A percentile compares a stretch with the other conserved stretches of the same genome.
phyloP scores from a whole-genome alignment of 108 stramenopile species.

The Discostella stelligeroides region DNA sequence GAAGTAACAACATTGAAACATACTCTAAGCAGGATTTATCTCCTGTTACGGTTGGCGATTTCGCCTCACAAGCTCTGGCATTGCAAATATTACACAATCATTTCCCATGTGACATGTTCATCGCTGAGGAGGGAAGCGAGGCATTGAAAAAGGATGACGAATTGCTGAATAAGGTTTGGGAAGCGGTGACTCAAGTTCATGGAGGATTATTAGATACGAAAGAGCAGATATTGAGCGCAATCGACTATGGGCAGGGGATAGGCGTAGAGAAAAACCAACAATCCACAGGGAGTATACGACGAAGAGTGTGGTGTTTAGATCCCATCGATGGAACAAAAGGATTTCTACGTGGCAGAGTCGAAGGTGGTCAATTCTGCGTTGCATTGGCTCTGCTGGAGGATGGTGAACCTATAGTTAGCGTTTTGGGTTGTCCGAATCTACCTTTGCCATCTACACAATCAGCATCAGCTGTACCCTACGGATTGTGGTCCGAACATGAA shows the following conservation, averaged over 20 bases:
- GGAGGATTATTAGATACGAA: neutral
- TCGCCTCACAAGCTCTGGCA: conserved; percentile 64
- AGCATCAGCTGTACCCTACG: conserved; percentile 14
- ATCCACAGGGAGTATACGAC: neutral
- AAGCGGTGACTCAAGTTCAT: conserved; percentile 26
- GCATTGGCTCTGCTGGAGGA: conserved; percentile 72
- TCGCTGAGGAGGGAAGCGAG: conserved; percentile 66
- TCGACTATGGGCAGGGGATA: conserved; percentile 51
- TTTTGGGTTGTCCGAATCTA: conserved; percentile 86
- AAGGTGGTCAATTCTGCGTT: conserved; percentile 75
- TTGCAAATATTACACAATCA: conserved; percentile 35
- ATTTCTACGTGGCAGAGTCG: conserved; percentile 65
- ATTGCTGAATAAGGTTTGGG: conserved; percentile 36
- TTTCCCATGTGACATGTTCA: conserved; percentile 53
- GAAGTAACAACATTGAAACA: conserved; percentile 20
- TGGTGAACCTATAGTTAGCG: conserved; percentile 67
- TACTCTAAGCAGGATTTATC: conserved; percentile 57
- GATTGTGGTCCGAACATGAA: conserved; percentile 55
- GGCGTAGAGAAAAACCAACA: neutral
- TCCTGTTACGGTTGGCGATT: conserved; percentile 72
- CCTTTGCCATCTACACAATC: conserved; percentile 22
- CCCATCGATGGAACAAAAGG: conserved; percentile 95
- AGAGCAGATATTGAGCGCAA: conserved; percentile 41
- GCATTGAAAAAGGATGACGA: conserved; percentile 30
- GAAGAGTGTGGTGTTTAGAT: conserved; percentile 76